Conservation (phyloP, 495 filamentous ascomycete genomes). For the Aspergillus ostianus region DNA sequence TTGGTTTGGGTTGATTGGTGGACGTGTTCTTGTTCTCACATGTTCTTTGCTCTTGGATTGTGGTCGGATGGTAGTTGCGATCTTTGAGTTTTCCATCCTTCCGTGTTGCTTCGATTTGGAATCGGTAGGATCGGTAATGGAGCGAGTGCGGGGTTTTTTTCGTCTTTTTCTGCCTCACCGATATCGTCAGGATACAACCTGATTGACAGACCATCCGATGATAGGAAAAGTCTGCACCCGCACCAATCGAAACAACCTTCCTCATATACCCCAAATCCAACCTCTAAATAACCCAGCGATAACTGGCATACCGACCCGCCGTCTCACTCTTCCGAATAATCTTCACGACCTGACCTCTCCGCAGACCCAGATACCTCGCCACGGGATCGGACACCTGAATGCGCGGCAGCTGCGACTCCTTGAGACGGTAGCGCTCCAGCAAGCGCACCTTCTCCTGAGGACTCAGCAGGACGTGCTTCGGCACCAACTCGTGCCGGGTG, state of each 20-base stretch:
- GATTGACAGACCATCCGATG: too few species aligned
- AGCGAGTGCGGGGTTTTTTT: neutral
- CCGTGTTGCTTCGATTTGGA: too few species aligned
- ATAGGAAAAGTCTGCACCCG: too few species aligned
- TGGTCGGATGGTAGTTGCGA: too few species aligned
- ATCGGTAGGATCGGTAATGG: too few species aligned
- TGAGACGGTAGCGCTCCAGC: slow-evolving; percentile 84
- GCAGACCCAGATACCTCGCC: slow-evolving; percentile 84
- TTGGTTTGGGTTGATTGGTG: slow-evolving; percentile 1
- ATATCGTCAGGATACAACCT: too few species aligned
- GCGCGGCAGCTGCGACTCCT: slow-evolving; percentile 93
- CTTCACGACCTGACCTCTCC: slow-evolving; percentile 95
- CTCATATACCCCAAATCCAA: neutral
- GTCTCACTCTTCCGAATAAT: slow-evolving; percentile 82
- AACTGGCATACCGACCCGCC: slow-evolving; percentile 57
- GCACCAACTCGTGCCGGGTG: slow-evolving; percentile 94
- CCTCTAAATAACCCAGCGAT: slow-evolving; percentile 60
- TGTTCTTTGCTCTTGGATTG: slow-evolving; percentile 6
- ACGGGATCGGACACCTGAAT: slow-evolving; percentile 92
- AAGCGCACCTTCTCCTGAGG: slow-evolving; percentile 83
- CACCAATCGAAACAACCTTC: too few species aligned
- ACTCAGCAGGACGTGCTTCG: slow-evolving; percentile 86
- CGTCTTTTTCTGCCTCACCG: too few species aligned
- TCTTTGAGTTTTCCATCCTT: too few species aligned
- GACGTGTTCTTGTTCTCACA: neutral